Conservation (phyloP, 2,329 filamentous ascomycete genomes). For the Alternaria sp. region DNA sequence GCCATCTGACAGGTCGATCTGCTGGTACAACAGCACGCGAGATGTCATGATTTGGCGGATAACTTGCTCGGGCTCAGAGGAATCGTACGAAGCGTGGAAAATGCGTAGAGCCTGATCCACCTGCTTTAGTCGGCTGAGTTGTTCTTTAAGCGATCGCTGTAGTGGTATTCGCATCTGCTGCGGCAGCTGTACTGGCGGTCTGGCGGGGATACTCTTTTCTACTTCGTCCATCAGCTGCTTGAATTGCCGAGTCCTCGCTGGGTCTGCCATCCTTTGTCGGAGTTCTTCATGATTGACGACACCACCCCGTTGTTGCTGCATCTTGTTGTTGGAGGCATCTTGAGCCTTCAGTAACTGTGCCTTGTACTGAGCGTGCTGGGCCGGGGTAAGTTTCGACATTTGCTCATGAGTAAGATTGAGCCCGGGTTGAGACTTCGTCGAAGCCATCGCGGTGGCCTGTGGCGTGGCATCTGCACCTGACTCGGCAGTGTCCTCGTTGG, state of each 20-base stretch:
- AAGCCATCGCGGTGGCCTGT: slow-evolving; percentile 46
- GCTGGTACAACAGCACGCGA: slow-evolving; percentile 33
- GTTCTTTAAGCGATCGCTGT: slow-evolving; percentile 34
- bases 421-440: slow-evolving; percentile 40
- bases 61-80: slow-evolving; percentile 30
- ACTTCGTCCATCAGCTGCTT: slow-evolving; percentile 38
- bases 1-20: slow-evolving; percentile 37
- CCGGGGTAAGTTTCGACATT: slow-evolving; percentile 40
- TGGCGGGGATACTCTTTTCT: slow-evolving; percentile 31
- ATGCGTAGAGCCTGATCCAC: slow-evolving; percentile 41
- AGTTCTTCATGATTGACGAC: slow-evolving; percentile 33
- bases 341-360: slow-evolving; percentile 45
- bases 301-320: slow-evolving; percentile 31
- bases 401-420: slow-evolving; percentile 43
- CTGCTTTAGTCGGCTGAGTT: slow-evolving; percentile 35
- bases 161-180: slow-evolving; percentile 32
- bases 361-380: slow-evolving; percentile 42
- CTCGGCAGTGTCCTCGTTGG: slow-evolving; percentile 53
- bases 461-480: slow-evolving; percentile 41
- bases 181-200: slow-evolving; percentile 29
- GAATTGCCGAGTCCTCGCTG: slow-evolving; percentile 34
- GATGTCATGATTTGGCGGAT: slow-evolving; percentile 36
- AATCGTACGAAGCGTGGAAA: slow-evolving; percentile 38
- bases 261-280: slow-evolving; percentile 33
- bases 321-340: slow-evolving; percentile 40